Base-by-base conservation (phyloP, 2,329 filamentous ascomycete species). In the Aspergillus neotritici region DNA sequence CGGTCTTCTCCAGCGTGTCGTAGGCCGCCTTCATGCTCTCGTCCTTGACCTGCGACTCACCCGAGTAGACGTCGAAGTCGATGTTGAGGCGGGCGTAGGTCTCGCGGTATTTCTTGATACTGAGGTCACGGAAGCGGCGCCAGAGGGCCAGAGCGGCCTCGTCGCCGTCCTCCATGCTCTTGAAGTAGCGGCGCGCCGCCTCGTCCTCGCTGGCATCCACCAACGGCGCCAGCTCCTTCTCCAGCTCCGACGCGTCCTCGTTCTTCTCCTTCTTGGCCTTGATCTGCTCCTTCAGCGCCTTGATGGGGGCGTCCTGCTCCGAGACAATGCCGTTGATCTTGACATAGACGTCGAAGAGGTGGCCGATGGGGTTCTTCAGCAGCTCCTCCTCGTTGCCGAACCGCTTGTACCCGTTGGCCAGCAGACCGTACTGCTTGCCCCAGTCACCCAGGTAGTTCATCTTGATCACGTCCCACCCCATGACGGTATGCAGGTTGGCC, bases 391-490 rank as follows among this genome's bases (percentile, higher is more conserved):
- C 79, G 46, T 69, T 75, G 36, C 80, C 80, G 49, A 78, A 83
- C 51, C 73, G 71, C 55, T 80, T 74, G 59, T 79, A 84, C 1
- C 80, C 80, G 44, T 81, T 75, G 8, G 78, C 79, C 39, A 82
- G 65, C 29, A 84, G 70, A 55, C 80, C 80, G 48, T 82, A 83
- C 61, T 83, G 80, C 69, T 82, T 83, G 40, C 80, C 80, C 80
- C 80, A 84, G 57, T 84, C 80, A 48, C 80, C 80, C 4, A 83
- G 72, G 61, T 83, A 83, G 66, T 84, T 83, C 75, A 83, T 78
- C 47, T 77, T 74, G 38, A 76, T 65, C 2, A 82, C 78, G 11
- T 82, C 74, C 78, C 79, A 82, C 41, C 80, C 80, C 50, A 78
- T 74, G 32, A 74, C 69, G 43, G 77, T 73, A 62, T 80, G 79